Evolutionary conservation across 2,329 filamentous ascomycete genomes (phyloP), one percentile per base, ranked within the genome.

Genomic region (Colletotrichum phormii): DNA sequence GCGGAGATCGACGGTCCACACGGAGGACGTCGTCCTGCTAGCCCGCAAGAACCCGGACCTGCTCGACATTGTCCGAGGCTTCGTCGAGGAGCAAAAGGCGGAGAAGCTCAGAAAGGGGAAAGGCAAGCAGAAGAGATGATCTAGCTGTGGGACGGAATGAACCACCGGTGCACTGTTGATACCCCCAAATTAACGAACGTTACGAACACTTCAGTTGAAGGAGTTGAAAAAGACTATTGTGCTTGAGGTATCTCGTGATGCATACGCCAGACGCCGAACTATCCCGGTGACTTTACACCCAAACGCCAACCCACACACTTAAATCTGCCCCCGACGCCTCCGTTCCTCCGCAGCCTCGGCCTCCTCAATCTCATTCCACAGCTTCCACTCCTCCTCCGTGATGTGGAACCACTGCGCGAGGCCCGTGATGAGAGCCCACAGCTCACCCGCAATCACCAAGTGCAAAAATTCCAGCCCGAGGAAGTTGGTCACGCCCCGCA

Each of bases 31-130:
- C 13, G 85, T 98, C 78, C 89, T 99, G 8, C 89, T 99, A 35
- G 92, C 94, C 31, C 88, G 97, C 74, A 91, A 96, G 72, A 99
- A 98, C 77, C 93, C 95, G 69, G 95, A 95, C 22, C 83, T 99
- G 24, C 91, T 95, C 76, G 88, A 88, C 18, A 91, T 98, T 42
- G 88, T 99, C 79, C 89, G 89, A 80, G 87, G 89, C 63, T 91
- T 91, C 77, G 85, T 95, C 33, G 92, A 95, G 67, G 84, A 86
- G 76, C 84, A 87, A 75, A 89, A 89, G 78, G 87, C 86, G 1
- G 82, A 84, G 51, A 81, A 80, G 76, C 76, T 62, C 18, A 75
- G 74, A 51, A 72, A 72, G 57, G 72, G 68, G 0, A 75, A 75
- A 26, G 63, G 62, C 1, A 75, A 72, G n/a, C 55, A 57, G 18